These are phyloP conservation scores for Melaleuca alternifolia DNA, from an alignment of 345 rosid genomes.

Conservation along the genomic window DNA sequence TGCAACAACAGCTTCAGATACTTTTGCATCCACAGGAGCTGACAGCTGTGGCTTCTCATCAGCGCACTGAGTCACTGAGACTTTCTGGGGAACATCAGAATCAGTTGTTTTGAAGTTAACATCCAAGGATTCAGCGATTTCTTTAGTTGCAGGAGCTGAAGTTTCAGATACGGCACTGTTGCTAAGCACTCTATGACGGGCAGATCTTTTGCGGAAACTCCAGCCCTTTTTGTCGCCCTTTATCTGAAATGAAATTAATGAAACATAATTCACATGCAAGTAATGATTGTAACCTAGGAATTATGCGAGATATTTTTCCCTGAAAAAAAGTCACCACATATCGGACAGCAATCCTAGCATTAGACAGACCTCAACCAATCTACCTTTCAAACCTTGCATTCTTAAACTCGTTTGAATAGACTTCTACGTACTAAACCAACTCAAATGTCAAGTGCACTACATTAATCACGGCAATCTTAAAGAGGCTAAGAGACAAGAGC, in stretches of 20 bases:
- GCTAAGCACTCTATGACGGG: constrained; percentile 55
- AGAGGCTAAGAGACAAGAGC: not conserved
- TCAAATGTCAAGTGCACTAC: not conserved
- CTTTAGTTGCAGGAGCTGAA: constrained; percentile 24
- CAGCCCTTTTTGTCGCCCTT: constrained; percentile 47
- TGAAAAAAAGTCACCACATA: not conserved
- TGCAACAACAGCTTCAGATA: constrained; percentile 8
- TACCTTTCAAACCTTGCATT: not conserved
- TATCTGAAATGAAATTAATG: constrained; percentile 13
- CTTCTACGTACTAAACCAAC: not conserved
- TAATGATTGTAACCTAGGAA: not conserved
- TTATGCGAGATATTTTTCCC: not conserved
- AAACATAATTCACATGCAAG: not conserved
- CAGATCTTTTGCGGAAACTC: constrained; percentile 69
- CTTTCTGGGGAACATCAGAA: constrained; percentile 20
- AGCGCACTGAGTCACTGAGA: constrained; percentile 10
- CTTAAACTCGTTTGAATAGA: not conserved
- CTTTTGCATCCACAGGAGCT: constrained; percentile 12
- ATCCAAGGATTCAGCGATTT: constrained; percentile 24
- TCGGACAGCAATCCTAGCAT: not conserved
- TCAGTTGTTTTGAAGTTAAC: constrained; percentile 23
- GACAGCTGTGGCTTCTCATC: constrained; percentile 34
- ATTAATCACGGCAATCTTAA: not conserved
- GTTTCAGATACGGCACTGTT: constrained; percentile 38
- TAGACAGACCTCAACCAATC: not conserved